Percentiles rank a stretch among this genome's conserved stretches.
phyloP scores from a whole-genome alignment of 257 asterid species.

The Thymus quinquecostatus region DNA sequence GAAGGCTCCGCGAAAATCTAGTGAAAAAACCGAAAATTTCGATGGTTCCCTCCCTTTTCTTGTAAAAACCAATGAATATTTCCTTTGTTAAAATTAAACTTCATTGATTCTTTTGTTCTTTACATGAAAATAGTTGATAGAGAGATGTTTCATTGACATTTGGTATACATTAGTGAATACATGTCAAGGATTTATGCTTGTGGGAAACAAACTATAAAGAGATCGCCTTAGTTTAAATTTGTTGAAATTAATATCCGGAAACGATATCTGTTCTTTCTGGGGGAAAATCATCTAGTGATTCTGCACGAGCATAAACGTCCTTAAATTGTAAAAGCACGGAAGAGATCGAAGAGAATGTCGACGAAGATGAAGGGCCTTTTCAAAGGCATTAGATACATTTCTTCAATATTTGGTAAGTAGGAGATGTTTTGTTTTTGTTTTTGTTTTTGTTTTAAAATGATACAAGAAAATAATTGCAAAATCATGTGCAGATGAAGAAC shows the following conservation, averaged over 20 bases:
- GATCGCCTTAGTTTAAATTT: neutral
- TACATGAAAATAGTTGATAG: slow-evolving; percentile 18
- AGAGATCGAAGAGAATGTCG: slow-evolving; percentile 37
- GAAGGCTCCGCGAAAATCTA: no score
- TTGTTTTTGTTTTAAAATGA: neutral
- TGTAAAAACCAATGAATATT: slow-evolving; percentile 37
- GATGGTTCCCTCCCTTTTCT: slow-evolving; percentile 33
- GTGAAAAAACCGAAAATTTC: slow-evolving; percentile 38
- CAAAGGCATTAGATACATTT: slow-evolving; percentile 82
- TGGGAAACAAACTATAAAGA: neutral
- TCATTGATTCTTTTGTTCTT: slow-evolving; percentile 27
- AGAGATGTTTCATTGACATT: neutral
- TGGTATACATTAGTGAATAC: no score
- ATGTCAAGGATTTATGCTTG: neutral
- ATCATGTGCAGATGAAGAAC: slow-evolving; percentile 58
- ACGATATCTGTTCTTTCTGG: no score
- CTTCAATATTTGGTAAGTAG: slow-evolving; percentile 80
- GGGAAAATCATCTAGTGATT: slow-evolving; percentile 1
- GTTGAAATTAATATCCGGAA: neutral
- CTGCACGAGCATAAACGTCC: neutral
- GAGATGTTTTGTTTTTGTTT: neutral
- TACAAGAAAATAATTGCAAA: neutral
- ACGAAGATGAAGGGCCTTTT: slow-evolving; percentile 83
- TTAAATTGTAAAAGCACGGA: no score
- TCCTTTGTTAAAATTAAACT: neutral